A percentile compares a stretch with the other conserved stretches of the same genome.
Evolutionary conservation across 371 early-diverging fungal genomes (phyloP).

Genomic region (Mucor sp.): DNA sequence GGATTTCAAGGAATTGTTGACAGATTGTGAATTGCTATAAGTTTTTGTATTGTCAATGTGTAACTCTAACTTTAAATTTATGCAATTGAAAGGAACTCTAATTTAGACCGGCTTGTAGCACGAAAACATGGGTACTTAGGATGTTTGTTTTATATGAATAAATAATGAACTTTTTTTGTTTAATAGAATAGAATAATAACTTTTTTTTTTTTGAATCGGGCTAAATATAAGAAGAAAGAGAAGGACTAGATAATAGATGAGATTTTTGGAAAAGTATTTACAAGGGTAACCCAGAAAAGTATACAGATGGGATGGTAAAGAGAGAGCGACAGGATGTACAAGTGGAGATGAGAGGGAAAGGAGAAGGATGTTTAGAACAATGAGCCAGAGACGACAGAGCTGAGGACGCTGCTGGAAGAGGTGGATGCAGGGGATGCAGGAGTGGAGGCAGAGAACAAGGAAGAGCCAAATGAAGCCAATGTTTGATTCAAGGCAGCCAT

Average conservation of each 20-base stretch:
- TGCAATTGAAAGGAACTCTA: not conserved
- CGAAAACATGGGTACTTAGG: not conserved
- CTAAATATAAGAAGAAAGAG: not conserved
- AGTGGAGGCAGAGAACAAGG: slow-evolving; percentile 17
- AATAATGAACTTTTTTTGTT: not conserved
- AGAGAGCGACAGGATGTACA: not conserved
- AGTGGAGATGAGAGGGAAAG: not conserved
- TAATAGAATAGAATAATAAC: not conserved
- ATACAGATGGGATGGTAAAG: not conserved
- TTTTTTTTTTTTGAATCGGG: not conserved
- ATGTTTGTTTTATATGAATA: not conserved
- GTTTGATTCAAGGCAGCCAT: slow-evolving; percentile 52
- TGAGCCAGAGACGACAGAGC: not conserved
- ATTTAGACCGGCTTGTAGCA: not conserved
- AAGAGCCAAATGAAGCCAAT: slow-evolving; percentile 40
- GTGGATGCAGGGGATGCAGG: slow-evolving; percentile 2
- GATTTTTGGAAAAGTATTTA: not conserved
- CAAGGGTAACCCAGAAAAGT: slow-evolving; percentile 2
- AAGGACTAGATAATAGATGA: not conserved
- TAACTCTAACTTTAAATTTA: slow-evolving; percentile 1
- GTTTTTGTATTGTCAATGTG: not conserved
- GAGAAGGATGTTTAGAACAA: not conserved
- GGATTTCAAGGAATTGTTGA: slow-evolving; percentile 3
- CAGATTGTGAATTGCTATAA: not conserved
- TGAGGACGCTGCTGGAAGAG: not conserved